phyloP scores from a whole-genome alignment of 257 asterid species.

The Solanum ossicruentum region DNA sequence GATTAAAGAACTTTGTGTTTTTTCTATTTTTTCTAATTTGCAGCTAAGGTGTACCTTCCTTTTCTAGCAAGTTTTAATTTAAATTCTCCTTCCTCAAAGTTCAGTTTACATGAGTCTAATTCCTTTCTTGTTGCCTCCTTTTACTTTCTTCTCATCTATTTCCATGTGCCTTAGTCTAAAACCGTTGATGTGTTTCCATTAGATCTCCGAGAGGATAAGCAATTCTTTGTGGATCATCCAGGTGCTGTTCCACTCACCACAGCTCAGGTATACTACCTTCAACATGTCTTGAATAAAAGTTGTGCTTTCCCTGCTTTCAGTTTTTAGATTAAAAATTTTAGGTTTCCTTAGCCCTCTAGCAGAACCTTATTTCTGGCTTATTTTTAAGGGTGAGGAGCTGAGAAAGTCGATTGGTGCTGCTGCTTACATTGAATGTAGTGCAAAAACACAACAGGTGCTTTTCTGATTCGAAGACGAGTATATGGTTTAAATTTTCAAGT shows the following conservation, averaged over 20 bases:
- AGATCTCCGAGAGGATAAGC: conserved; percentile 80
- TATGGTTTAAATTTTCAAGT: neutral
- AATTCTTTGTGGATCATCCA: conserved; percentile 62
- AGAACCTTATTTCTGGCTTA: conserved; percentile 1
- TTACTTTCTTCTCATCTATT: neutral
- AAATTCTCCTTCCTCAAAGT: neutral
- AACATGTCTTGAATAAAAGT: neutral
- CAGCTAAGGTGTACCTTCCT: neutral
- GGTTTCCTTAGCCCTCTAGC: neutral
- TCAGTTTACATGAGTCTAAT: neutral
- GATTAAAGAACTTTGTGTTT: neutral
- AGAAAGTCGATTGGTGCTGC: conserved; percentile 66
- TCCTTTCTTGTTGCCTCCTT: neutral
- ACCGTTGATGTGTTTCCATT: conserved; percentile 6
- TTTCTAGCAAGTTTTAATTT: neutral
- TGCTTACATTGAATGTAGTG: conserved; percentile 78
- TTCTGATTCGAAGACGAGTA: neutral
- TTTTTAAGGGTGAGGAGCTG: conserved; percentile 75
- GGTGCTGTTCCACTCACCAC: conserved; percentile 63
- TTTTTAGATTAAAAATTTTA: neutral
- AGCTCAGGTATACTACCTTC: conserved; percentile 31
- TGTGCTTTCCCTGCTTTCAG: neutral
- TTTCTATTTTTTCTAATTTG: neutral
- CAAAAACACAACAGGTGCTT: conserved; percentile 70
- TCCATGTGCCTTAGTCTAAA: neutral